phyloP scores from a whole-genome alignment of 768 basidiomycete species.

The Mycena rebaudengoi region DNA sequence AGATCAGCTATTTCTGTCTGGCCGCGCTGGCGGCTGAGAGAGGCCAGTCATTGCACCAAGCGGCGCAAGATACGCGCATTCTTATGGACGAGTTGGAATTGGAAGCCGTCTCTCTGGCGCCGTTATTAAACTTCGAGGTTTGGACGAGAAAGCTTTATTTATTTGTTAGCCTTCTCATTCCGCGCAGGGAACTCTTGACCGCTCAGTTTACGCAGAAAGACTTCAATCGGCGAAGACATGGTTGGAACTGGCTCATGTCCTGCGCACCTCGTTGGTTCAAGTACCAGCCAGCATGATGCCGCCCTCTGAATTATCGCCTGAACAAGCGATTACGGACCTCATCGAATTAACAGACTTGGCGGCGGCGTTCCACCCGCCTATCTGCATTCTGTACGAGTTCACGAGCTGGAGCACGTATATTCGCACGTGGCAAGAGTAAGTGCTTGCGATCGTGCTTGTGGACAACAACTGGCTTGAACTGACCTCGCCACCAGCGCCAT shows the following conservation, averaged over 20 bases:
- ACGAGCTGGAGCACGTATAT: constrained; percentile 10
- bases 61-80: neutral
- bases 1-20: constrained; percentile 9
- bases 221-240: neutral
- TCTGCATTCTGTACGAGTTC: constrained; percentile 14
- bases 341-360: constrained; percentile 4
- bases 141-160: neutral
- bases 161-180: too few species aligned
- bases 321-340: constrained; percentile 3
- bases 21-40: neutral
- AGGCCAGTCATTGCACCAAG: constrained; percentile 2
- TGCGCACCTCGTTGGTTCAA: constrained; percentile 10
- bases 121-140: constrained; percentile 10
- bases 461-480: too few species aligned
- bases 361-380: neutral
- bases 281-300: constrained; percentile 7
- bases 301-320: neutral
- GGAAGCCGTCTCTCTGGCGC: constrained; percentile 1
- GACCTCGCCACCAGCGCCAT: neutral
- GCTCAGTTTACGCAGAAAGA: neutral
- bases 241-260: constrained; percentile 8
- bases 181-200: constrained; percentile 2
- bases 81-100: constrained; percentile 5
- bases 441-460: neutral
- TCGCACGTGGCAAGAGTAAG: constrained; percentile 13